Percentiles rank a stretch among this genome's conserved stretches.
These are phyloP conservation scores for Physocladia obscura DNA, from an alignment of 192 early-diverging fungal genomes.

Conservation along the genomic window DNA sequence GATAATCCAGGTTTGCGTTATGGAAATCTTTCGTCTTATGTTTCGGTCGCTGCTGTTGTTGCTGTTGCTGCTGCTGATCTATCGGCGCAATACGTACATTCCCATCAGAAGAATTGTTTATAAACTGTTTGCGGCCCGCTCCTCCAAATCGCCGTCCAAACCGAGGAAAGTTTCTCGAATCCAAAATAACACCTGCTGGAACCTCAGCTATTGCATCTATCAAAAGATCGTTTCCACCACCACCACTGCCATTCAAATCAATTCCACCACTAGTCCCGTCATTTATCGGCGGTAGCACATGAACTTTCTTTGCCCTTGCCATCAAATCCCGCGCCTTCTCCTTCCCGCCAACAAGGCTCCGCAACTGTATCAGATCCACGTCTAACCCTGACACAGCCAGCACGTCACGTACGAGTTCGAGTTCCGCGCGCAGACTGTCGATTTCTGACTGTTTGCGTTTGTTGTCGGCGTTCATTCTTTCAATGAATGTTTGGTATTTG, in stretches of 20 bases:
- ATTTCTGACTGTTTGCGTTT: slow-evolving; percentile 46
- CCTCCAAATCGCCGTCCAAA: not conserved
- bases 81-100: not conserved
- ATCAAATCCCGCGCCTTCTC: slow-evolving; percentile 4
- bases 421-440: slow-evolving; percentile 39
- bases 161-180: not conserved
- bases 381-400: slow-evolving; percentile 33
- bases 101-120: not conserved
- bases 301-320: slow-evolving; percentile 19
- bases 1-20: slow-evolving; percentile 23
- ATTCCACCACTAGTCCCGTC: not conserved
- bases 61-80: not conserved
- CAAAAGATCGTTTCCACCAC: not conserved
- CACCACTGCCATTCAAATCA: not conserved
- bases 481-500: slow-evolving; percentile 44
- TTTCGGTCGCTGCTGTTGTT: not conserved
- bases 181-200: not conserved
- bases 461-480: slow-evolving; percentile 41
- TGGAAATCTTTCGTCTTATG: slow-evolving; percentile 19
- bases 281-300: slow-evolving; percentile 28
- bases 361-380: slow-evolving; percentile 36
- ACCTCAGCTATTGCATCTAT: not conserved
- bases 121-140: not conserved
- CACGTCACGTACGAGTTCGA: slow-evolving; percentile 37
- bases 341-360: slow-evolving; percentile 19